These are phyloP conservation scores for Talaromyces marneffei DNA, from an alignment of 2,329 filamentous ascomycete genomes.

Conservation along the genomic window DNA sequence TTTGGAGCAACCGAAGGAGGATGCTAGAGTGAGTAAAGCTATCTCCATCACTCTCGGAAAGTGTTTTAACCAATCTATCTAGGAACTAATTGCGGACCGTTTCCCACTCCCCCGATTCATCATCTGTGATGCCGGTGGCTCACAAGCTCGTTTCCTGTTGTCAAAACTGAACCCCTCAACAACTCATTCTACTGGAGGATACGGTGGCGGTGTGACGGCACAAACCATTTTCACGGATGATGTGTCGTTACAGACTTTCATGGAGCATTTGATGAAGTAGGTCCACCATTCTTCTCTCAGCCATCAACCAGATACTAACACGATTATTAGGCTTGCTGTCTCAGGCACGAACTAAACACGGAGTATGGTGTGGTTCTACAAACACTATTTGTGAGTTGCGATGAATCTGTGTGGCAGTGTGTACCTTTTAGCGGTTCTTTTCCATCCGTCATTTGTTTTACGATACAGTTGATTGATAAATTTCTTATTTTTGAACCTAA, in stretches of 20 bases:
- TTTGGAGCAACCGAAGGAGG: constrained; percentile 90
- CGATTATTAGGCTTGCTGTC: constrained; percentile 41
- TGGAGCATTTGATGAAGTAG: constrained; percentile 99
- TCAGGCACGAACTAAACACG: constrained; percentile 44
- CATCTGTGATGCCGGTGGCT: constrained; percentile 96
- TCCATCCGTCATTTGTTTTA: constrained; percentile 13
- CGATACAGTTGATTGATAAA: constrained; percentile 13
- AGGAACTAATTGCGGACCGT: constrained; percentile 94
- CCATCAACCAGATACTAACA: constrained; percentile 23
- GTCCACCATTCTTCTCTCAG: constrained; percentile 28
- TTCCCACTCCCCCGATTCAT: constrained; percentile 99
- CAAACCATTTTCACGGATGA: constrained; percentile 99
- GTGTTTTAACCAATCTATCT: constrained; percentile 1
- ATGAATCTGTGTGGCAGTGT: constrained; percentile 14
- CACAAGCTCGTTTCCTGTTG: constrained; percentile 91
- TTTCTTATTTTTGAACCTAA: background rate
- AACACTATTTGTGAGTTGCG: constrained; percentile 2
- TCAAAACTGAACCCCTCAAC: constrained; percentile 97
- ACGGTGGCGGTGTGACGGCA: constrained; percentile 81
- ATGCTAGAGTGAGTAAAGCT: constrained; percentile 67
- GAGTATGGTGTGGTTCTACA: constrained; percentile 15
- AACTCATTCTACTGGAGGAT: constrained; percentile 87
- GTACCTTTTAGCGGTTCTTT: constrained; percentile 16
- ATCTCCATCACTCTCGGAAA: background rate
- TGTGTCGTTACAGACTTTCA: constrained; percentile 95